Base-by-base conservation (phyloP, 176 grass and related monocot genomes). In the Thalia dealbata region DNA sequence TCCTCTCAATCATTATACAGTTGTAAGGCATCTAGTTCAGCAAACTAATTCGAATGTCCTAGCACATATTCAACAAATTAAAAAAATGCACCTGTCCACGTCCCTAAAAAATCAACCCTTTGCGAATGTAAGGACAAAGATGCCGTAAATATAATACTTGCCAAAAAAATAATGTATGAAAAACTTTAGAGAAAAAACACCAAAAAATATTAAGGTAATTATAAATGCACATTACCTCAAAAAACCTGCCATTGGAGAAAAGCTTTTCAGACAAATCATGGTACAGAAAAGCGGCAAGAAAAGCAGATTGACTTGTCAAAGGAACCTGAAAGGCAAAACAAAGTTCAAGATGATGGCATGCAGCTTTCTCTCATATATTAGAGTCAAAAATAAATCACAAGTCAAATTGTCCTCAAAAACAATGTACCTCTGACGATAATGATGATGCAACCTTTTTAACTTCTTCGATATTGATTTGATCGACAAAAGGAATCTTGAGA, bases 231-330 rank as follows among this genome's bases (percentile, higher is more conserved):
- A 75, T 80, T 86, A 92, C 93, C 83, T 92, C 82, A 62, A 74
- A 70, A 70, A 82, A 18, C 84, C 79, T 72, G 79, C 93, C 93
- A 52, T 74, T 76, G 45, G 76, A 82, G 16, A 81, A 50, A 86
- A 88, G 52, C 69, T 83, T 89, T 82, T 92, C 82, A 51, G 93
- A 86, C 66, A 92, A 86, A 86, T 90, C 89, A 64, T 90, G 88
- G 78, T 97, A 97, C 22, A 92, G 59, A 80, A 67, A 82, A 10
- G 87, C 61, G 88, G 85, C 93, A 74, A 90, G 12, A 81, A 86
- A 97, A 18, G 26, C 67, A 24, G 92, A 87, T 10, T 82, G 83
- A 55, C 74, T 77, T 81, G 45, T 58, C 16, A 63, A 74, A 64
- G 79, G 60, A 78, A 75, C 78, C 93, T 97, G 75, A 61, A 88